Evolutionary conservation across 208 protist genomes (phyloP), one percentile per base, ranked within the genome.

Genomic region (Trypanosoma vivax): DNA sequence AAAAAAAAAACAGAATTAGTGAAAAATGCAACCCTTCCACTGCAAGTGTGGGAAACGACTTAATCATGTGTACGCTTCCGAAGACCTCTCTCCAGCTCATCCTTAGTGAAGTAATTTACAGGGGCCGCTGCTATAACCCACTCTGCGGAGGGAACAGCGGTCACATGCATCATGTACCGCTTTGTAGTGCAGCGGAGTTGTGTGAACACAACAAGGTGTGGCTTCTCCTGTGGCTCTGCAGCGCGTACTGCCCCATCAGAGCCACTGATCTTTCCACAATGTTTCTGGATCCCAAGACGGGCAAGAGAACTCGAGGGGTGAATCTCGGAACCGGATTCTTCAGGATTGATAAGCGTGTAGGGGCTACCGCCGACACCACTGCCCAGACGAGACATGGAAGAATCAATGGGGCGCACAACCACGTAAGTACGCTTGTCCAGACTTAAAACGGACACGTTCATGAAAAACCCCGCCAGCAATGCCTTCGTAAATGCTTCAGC

Each of bases 121-220:
- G 88, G 88, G 1, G 88, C 79, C 23, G 47, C 52, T 50, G 71
- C 52, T 28, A 95, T 25, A 1, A 90, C 74, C 77, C 70, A 79
- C 27, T 90, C 79, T 4, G 58, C 42, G 5, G 74, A 77, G 16
- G 64, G 43, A 40, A 95, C 63, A n/a, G 84, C 83, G 14, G 73
- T 83, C n/a, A 90, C 58, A 59, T 95, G 83, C 38, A 83, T 83
- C 88, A 95, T 95, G 56, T 77, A 95, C 0, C 83, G 82, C 59
- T 84, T 88, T 19, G 63, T 86, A 5, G 88, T 92, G 58, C 67
- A 83, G 0, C 88, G 79, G 50, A 95, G 73, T 60, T 89, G 75
- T 18, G 77, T 84, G 53, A 92, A 95, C 16, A 95, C 76, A 3
- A 95, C 75, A 29, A 95, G 73, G 5, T 53, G 31, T 9, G 88